A percentile compares a stretch with the other conserved stretches of the same genome.
phyloP scores from a whole-genome alignment of 768 basidiomycete genomes.

The Pleurotus ostreatus region DNA sequence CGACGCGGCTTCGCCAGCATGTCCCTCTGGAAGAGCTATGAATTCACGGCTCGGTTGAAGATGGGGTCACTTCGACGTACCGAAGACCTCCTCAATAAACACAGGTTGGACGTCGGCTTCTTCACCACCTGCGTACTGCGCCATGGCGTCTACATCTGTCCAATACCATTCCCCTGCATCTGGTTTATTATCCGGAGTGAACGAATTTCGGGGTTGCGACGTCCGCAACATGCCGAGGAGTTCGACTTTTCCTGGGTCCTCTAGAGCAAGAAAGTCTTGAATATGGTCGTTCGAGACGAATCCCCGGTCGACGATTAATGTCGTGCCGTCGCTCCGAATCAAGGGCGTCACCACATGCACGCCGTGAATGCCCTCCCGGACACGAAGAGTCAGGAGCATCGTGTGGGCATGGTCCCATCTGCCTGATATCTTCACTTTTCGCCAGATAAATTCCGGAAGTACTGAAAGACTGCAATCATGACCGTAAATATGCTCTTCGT shows the following conservation, averaged over 20 bases:
- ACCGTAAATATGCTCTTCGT: constrained; percentile 13
- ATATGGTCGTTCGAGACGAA: constrained; percentile 66
- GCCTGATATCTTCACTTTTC: constrained; percentile 78
- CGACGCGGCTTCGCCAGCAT: constrained; percentile 66
- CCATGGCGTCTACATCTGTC: constrained; percentile 82
- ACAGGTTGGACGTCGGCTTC: constrained; percentile 78
- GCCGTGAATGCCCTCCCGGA: constrained; percentile 85
- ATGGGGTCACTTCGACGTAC: constrained; percentile 38
- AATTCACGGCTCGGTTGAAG: not conserved
- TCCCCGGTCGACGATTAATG: constrained; percentile 89
- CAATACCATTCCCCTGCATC: constrained; percentile 87
- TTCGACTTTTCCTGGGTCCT: constrained; percentile 57
- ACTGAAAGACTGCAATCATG: constrained; percentile 49
- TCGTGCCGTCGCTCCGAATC: constrained; percentile 72
- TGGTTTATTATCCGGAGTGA: constrained; percentile 87
- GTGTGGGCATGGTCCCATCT: constrained; percentile 74
- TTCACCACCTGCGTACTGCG: constrained; percentile 71
- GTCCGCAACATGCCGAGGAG: constrained; percentile 86
- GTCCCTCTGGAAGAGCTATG: constrained; percentile 58
- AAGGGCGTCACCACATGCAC: constrained; percentile 88
- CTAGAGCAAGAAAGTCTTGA: constrained; percentile 22
- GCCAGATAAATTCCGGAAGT: constrained; percentile 85
- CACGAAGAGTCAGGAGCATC: constrained; percentile 81
- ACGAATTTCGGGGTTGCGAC: constrained; percentile 66
- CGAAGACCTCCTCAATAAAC: constrained; percentile 86